These are phyloP conservation scores for Globisporangium apiculatum DNA, from an alignment of 352 stramenopile species.

Conservation along the genomic window DNA sequence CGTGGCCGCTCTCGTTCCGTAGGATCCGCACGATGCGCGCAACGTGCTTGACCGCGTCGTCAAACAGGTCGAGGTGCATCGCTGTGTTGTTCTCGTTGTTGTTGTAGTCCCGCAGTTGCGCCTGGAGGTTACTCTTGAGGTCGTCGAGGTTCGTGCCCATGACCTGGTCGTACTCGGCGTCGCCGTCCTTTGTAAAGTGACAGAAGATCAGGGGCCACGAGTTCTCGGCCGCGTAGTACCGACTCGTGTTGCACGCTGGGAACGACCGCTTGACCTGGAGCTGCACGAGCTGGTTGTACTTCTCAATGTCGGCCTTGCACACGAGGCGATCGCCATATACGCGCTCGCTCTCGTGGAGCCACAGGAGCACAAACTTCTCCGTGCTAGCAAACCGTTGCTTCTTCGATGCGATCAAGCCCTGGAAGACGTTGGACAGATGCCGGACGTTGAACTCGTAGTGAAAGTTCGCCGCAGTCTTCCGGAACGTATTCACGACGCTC, in stretches of 20 bases:
- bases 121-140: conserved; percentile 85
- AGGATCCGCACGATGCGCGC: conserved; percentile 94
- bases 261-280: conserved; percentile 93
- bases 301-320: conserved; percentile 87
- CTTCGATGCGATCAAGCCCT: conserved; percentile 92
- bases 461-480: conserved; percentile 95
- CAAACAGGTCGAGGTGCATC: conserved; percentile 96
- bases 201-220: conserved; percentile 95
- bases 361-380: conserved; percentile 94
- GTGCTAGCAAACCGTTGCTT: conserved; percentile 87
- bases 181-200: conserved; percentile 93
- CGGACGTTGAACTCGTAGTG: conserved; percentile 98
- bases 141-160: conserved; percentile 84
- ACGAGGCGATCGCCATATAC: conserved; percentile 95
- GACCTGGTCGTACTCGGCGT: conserved; percentile 92
- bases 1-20: conserved; percentile 84
- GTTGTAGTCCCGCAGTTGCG: conserved; percentile 92
- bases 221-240: conserved; percentile 93
- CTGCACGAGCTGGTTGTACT: conserved; percentile 93
- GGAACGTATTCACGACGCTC: conserved; percentile 87
- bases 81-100: conserved; percentile 94
- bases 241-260: conserved; percentile 84
- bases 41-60: conserved; percentile 96
- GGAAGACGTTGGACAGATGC: conserved; percentile 94
- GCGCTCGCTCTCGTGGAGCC: conserved; percentile 94